phyloP scores from a whole-genome alignment of 805 yeast species.

The Schizosaccharomyces octosporus region DNA sequence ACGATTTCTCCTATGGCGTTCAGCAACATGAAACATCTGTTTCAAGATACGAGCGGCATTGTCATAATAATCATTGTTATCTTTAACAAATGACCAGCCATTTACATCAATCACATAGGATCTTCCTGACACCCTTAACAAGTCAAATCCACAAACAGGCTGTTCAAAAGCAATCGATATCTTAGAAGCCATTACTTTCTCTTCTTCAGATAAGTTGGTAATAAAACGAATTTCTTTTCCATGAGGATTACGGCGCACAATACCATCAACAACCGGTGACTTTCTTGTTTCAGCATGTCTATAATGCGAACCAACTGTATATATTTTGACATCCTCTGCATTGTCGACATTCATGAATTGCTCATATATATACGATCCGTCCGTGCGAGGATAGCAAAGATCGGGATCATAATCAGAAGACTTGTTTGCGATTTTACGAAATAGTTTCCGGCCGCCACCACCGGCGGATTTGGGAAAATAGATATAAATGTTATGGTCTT shows the following conservation, averaged over 20 bases:
- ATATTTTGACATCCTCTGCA: conserved; percentile 94
- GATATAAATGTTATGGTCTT: conserved; percentile 86
- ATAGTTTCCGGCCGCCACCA: conserved; percentile 89
- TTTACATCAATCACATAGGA: conserved; percentile 91
- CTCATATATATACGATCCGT: conserved; percentile 81
- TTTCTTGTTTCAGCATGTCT: conserved; percentile 97
- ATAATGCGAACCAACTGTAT: conserved; percentile 72
- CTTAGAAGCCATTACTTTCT: conserved; percentile 52
- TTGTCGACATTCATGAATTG: conserved; percentile 93
- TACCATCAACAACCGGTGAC: conserved; percentile 98
- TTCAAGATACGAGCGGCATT: conserved; percentile 55
- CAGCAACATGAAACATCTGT: conserved; percentile 27
- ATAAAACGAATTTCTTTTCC: conserved; percentile 89
- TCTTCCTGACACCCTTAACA: conserved; percentile 65
- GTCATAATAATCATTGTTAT: conserved; percentile 66
- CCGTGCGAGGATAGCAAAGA: conserved; percentile 48
- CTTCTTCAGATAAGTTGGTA: conserved; percentile 53
- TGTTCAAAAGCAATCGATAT: conserved; percentile 63
- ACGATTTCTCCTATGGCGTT: conserved; percentile 19
- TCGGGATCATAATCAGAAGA: conserved; percentile 85
- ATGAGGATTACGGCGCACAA: conserved; percentile 85
- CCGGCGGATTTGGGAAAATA: conserved; percentile 75
- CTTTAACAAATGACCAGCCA: conserved; percentile 93
- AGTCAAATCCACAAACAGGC: conserved; percentile 90
- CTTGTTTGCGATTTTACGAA: conserved; percentile 90